Evolutionary conservation across 2,329 filamentous ascomycete species (phyloP), one percentile per base, ranked within the genome.

Genomic region (Clarireedia monteithiana): DNA sequence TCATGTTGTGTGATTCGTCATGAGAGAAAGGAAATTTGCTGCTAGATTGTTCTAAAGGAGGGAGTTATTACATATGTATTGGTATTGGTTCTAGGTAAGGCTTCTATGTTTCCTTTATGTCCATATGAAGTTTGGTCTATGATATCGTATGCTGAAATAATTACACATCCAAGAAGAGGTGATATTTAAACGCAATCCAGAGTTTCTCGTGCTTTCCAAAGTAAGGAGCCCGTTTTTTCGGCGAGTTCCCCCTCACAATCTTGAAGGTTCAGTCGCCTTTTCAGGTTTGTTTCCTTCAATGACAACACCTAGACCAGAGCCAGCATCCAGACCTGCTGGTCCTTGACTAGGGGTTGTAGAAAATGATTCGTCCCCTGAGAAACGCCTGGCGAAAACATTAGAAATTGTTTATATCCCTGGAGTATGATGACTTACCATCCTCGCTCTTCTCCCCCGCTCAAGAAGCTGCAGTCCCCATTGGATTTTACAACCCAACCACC

Each of bases 401-500:
- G 50, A 45, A 26, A 14, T 55, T 24, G n/a, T 54, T 57, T 14
- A 14, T 20, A 24, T 12, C 5, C 24, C 20, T 47, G 10, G 15
- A 47, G 20, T 45, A 27, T 24, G 10, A 4, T 10, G 49, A 76
- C 80, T 70, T 66, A 94, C 91, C 92, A 97, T 68, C 91, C 91
- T 74, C 91, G 79, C 72, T 97, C 92, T 65, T 88, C 86, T 6
- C 92, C 92, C 54, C 80, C 79, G 53, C 77, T 82, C 62, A 97
- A 74, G 71, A 92, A 95, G 58, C 81, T 85, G 67, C 91, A 96
- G 69, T 96, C 89, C 15, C 90, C 90, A 73, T 96, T 92, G 53
- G 81, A 69, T 58, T 83, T 79, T 67, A 90, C 91, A 42, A 82
- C 78, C 92, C 92, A 99, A 27, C 86, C 86, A 39, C 89, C 90